Base-by-base conservation (phyloP, 495 filamentous ascomycete genomes). In the Apodospora peruviana region DNA sequence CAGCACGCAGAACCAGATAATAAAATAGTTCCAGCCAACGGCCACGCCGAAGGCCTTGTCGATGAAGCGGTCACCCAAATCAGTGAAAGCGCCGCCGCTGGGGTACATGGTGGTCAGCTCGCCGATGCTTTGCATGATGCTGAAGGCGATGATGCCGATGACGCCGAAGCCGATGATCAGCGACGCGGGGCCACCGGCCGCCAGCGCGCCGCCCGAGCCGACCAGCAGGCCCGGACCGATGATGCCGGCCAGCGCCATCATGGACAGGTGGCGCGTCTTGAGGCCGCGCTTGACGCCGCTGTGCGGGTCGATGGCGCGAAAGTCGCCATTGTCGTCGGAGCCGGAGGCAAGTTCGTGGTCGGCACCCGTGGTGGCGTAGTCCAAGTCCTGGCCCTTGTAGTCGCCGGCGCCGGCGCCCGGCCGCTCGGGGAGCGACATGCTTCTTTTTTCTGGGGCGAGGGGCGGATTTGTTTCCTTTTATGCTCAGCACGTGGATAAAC, bases 11-110 rank as follows among this genome's bases (percentile, higher is more conserved):
- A 78, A 66, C 85, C 85, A 88, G 49, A 77, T 73, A 48, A 87
- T 77, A 56, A 80, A 82, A 56, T 88, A 89, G 56, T 87, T 82
- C 84, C 85, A 88, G 23, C 89, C 89, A 54, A 95, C 88, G 32
- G 88, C 85, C 51, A 90, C 90, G 29, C 86, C 88, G 67, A 90
- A 80, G 35, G 84, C 83, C 38, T 84, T 81, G 60, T 88, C 83
- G 45, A 89, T 78, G 52, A 90, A 82, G 32, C 86, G 78, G 47
- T 85, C 73, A 20, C 83, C 83, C 35, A 88, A 83, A 27, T 81
- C 64, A 11, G 70, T 73, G 48, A 79, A 71, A 14, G 77, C 68
- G 36, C 76, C 85, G 29, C 82, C 83, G 39, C 81, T 74, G 9
- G 85, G 85, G 52, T 83, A 88, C 52, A 86, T 72, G 45, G 84